Evolutionary conservation across 1,139 yeast genomes (phyloP), one percentile per base, ranked within the genome.

Genomic region (Taiozyma sp.): DNA sequence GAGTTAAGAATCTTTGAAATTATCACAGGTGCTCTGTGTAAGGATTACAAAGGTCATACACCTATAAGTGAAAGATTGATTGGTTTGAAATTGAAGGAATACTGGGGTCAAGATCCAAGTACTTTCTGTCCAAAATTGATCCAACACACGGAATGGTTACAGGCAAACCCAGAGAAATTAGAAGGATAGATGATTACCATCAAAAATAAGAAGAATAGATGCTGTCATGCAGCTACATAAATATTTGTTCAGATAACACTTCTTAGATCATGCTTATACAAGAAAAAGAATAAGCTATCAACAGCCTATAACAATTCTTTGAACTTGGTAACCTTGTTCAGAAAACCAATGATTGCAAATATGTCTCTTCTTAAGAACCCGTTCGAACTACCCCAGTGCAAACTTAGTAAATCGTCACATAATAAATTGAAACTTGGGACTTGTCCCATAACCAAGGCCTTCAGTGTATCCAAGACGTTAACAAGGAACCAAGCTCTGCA

Each of bases 1-100:
- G 75, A 71, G 49, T 49, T 69, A 37, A 59, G 68, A 51, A 53
- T 71, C 41, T 69, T 71, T 65, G 68, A 70, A 53, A 57, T 70
- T 1, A 58, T 70, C 19, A 55, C 67, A 0, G 68, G 66, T 51
- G 62, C 68, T 5, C 41, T 69, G 22, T 71, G 75, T 62, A 48
- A 54, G 28, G 59, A 56, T 4, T 70, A 65, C 54, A 47, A 47
- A 19, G 62, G 64, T 3, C 45, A 56, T 1, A 28, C 59, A 6
- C 52, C 55, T 7, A 47, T 58, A 22, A 52, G 56, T 6, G 60
- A 59, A 32, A 48, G 50, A 44, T 49, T 62, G n/a, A 24, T 64
- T 13, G 73, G 68, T 2, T 52, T 63, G 42, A 52, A 56, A 28
- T 29, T 70, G 43, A 57, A 61, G 28, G 66, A 60, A 49, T 62